Conservation (phyloP, 2,329 filamentous ascomycete species). For the Sarocladium strictum region DNA sequence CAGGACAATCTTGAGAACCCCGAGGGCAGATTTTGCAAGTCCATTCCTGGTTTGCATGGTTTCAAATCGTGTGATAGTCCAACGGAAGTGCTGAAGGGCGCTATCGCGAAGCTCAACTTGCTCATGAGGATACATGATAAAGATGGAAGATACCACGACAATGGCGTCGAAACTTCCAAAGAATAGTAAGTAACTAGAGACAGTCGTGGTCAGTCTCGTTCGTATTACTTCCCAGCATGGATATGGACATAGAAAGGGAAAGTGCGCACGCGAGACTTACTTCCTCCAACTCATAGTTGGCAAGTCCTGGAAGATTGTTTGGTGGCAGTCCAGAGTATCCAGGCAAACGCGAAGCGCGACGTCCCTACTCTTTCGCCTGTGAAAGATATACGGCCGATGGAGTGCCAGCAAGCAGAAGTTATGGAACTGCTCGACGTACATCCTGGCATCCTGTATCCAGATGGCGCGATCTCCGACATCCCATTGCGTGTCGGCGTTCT, state of each 20-base stretch:
- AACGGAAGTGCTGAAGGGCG: constrained; percentile 51
- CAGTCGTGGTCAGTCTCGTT: constrained; percentile 23
- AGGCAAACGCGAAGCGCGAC: constrained; percentile 52
- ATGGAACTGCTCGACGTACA: constrained; percentile 40
- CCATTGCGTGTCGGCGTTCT: constrained; percentile 52
- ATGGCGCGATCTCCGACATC: constrained; percentile 45
- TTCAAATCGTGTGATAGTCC: constrained; percentile 53
- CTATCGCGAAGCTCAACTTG: constrained; percentile 23
- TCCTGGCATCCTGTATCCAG: constrained; percentile 44
- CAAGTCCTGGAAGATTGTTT: constrained; percentile 41
- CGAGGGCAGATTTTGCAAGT: constrained; percentile 47
- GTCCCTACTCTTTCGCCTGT: constrained; percentile 44
- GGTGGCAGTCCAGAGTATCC: constrained; percentile 49
- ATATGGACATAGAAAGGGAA: no score
- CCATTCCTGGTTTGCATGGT: constrained; percentile 48
- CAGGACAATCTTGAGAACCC: constrained; percentile 49
- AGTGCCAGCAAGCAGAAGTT: constrained; percentile 53
- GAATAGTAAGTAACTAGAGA: constrained; percentile 45
- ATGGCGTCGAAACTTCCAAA: constrained; percentile 60
- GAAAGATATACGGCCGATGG: constrained; percentile 58
- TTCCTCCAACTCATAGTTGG: constrained; percentile 43
- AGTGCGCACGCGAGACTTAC: constrained; percentile 21
- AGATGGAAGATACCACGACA: constrained; percentile 54
- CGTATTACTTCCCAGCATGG: no score
- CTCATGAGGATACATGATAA: constrained; percentile 48